A percentile compares a stretch with the other conserved stretches of the same genome.
Conservation (phyloP, 345 rosid genomes). For the Geranium rotundifolium region DNA sequence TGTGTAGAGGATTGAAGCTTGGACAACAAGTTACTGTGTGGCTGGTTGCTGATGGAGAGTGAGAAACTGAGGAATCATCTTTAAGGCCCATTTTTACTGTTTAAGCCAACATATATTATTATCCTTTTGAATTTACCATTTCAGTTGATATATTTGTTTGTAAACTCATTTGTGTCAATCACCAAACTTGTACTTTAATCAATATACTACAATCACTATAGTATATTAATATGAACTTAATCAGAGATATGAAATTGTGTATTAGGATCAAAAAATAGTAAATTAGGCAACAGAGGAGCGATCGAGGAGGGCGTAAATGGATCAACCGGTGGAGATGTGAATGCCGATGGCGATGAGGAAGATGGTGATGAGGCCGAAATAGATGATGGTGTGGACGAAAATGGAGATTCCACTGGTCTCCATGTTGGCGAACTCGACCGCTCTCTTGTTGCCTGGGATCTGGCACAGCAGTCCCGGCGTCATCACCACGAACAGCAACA, state of each 20-base stretch:
- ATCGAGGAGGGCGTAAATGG: too few species aligned
- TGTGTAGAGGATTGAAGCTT: not conserved
- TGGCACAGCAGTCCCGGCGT: constrained; percentile 57
- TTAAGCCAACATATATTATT: too few species aligned
- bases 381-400: constrained; percentile 28
- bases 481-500: constrained; percentile 41
- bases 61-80: not conserved
- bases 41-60: not conserved
- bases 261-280: too few species aligned
- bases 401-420: constrained; percentile 38
- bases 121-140: too few species aligned
- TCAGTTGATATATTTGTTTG: too few species aligned
- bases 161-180: too few species aligned
- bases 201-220: too few species aligned
- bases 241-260: too few species aligned
- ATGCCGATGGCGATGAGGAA: too few species aligned
- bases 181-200: too few species aligned
- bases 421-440: constrained; percentile 34
- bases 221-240: too few species aligned
- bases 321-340: constrained; percentile 27
- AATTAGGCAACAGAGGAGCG: too few species aligned
- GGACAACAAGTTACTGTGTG: not conserved
- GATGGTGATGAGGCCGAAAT: constrained; percentile 25
- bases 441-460: constrained; percentile 39
- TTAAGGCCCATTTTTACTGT: not conserved